Percentiles rank a stretch among this genome's conserved stretches.
Conservation (phyloP, 768 basidiomycete species). For the Boletus speciosus region DNA sequence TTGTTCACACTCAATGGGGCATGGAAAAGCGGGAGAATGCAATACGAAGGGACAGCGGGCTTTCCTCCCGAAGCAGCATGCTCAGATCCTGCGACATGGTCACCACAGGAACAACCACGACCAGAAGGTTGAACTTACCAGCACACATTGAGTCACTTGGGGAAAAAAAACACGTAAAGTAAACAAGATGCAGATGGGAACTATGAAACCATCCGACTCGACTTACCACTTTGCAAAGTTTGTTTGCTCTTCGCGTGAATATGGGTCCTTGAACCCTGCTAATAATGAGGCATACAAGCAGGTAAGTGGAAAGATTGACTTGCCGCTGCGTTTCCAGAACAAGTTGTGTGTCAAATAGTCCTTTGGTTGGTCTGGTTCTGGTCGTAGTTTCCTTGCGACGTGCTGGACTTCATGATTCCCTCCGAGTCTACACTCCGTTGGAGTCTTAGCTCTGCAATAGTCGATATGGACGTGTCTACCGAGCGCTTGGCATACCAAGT, state of each 20-base stretch:
- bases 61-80: conserved; percentile 38
- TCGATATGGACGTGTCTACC: conserved; percentile 56
- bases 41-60: conserved; percentile 48
- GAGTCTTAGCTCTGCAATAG: conserved; percentile 43
- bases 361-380: conserved; percentile 45
- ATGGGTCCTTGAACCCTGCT: conserved; percentile 61
- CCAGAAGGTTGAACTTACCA: conserved; percentile 28
- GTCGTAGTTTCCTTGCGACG: conserved; percentile 36
- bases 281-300: background rate
- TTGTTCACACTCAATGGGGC: conserved; percentile 24
- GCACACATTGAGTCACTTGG: conserved; percentile 50
- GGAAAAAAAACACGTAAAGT: background rate
- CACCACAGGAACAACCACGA: too few species aligned
- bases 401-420: conserved; percentile 45
- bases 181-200: background rate
- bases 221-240: conserved; percentile 53
- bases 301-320: background rate
- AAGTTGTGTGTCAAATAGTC: conserved; percentile 54
- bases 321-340: conserved; percentile 56
- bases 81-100: conserved; percentile 41
- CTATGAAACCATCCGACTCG: background rate
- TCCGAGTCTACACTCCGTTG: conserved; percentile 29
- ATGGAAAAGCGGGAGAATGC: conserved; percentile 55
- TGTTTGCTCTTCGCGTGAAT: conserved; percentile 51
- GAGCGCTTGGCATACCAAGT: conserved; percentile 46